These are phyloP conservation scores for Euphorbia corollata DNA, from an alignment of 441 rosid genomes.

Conservation along the genomic window DNA sequence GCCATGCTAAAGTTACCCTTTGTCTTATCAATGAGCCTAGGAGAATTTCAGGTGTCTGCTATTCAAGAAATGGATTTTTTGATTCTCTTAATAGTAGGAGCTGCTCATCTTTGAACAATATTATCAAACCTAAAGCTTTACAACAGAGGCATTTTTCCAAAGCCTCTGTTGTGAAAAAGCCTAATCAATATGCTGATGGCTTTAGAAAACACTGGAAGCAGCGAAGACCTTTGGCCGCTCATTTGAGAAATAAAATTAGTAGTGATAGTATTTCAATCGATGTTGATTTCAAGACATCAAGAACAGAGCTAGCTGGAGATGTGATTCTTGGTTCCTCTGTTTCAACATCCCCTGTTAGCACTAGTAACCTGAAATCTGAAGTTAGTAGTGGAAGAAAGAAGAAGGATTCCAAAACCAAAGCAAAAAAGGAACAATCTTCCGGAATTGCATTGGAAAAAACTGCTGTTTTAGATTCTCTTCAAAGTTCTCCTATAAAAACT, in stretches of 20 bases:
- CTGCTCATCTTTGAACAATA: slow-evolving; percentile 23
- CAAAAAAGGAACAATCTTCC: slow-evolving; percentile 30
- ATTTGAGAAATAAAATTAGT: slow-evolving; percentile 16
- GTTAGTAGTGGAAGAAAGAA: slow-evolving; percentile 25
- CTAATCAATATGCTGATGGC: slow-evolving; percentile 22
- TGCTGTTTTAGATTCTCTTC: slow-evolving; percentile 23
- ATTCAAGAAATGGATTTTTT: slow-evolving; percentile 20
- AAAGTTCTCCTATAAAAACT: slow-evolving; percentile 18
- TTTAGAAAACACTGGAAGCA: slow-evolving; percentile 34
- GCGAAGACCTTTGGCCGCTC: slow-evolving; percentile 34
- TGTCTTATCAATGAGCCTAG: slow-evolving; percentile 10
- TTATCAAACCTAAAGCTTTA: slow-evolving; percentile 21
- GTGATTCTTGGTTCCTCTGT: slow-evolving; percentile 18
- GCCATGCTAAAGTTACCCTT: slow-evolving; percentile 9
- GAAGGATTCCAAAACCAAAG: slow-evolving; percentile 43
- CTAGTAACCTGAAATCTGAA: slow-evolving; percentile 22
- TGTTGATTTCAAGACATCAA: slow-evolving; percentile 22
- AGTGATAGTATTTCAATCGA: slow-evolving; percentile 11
- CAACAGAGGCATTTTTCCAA: slow-evolving; percentile 40
- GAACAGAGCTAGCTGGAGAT: slow-evolving; percentile 27
- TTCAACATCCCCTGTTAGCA: slow-evolving; percentile 24
- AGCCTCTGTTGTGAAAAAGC: slow-evolving; percentile 20
- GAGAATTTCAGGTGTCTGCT: slow-evolving; percentile 20
- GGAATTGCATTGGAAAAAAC: slow-evolving; percentile 24
- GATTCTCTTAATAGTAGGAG: slow-evolving; percentile 21